Percentiles rank a stretch among this genome's conserved stretches.
phyloP scores from a whole-genome alignment of 352 stramenopile genomes.

The Phytophthora brassicae region DNA sequence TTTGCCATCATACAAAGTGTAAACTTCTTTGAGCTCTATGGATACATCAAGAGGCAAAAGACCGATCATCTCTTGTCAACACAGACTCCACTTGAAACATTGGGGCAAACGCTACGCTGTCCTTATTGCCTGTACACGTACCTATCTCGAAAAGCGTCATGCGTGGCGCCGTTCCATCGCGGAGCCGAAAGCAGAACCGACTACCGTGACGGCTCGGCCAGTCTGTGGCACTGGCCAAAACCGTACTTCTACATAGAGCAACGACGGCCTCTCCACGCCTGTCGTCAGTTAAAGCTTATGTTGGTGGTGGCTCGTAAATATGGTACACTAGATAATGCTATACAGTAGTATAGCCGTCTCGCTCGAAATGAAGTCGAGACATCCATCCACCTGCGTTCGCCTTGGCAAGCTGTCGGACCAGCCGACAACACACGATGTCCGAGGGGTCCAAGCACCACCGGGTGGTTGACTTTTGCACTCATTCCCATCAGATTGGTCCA shows the following conservation, averaged over 20 bases:
- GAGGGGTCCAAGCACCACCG: not conserved
- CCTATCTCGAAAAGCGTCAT: not conserved
- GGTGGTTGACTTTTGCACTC: slow-evolving; percentile 21
- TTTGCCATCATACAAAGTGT: no score
- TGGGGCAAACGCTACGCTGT: not conserved
- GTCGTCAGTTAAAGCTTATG: not conserved
- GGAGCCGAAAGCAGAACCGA: slow-evolving; percentile 11
- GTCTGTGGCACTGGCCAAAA: slow-evolving; percentile 24
- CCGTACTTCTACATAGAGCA: slow-evolving; percentile 39
- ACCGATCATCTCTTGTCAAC: no score
- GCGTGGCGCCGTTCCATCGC: slow-evolving; percentile 15
- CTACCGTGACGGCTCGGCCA: slow-evolving; percentile 21
- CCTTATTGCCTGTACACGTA: not conserved
- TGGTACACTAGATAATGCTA: no score
- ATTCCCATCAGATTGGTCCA: slow-evolving; percentile 38
- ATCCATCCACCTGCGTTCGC: slow-evolving; percentile 10
- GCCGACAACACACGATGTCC: slow-evolving; percentile 10
- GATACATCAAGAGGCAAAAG: no score
- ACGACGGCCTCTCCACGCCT: slow-evolving; percentile 8
- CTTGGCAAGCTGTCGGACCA: slow-evolving; percentile 19
- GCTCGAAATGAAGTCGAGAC: no score
- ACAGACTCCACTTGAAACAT: no score
- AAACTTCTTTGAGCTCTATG: no score
- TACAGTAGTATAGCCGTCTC: no score
- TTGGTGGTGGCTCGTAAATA: not conserved